Conservation (phyloP, 2,329 filamentous ascomycete genomes). For the Fusarium cicatricum region DNA sequence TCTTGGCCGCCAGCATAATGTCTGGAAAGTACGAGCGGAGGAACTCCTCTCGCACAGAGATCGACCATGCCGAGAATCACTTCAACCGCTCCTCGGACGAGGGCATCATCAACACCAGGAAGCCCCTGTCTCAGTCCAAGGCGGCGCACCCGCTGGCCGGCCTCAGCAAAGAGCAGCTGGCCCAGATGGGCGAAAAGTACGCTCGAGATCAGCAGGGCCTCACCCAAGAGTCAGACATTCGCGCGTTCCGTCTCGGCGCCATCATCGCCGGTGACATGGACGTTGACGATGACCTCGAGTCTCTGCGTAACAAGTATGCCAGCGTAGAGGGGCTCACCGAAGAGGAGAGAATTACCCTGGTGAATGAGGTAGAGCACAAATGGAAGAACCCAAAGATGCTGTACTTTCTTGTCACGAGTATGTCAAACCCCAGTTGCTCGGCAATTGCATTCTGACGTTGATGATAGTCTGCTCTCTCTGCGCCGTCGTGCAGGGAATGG, state of each 20-base stretch:
- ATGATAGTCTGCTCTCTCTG: conserved; percentile 66
- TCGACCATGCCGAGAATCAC: conserved; percentile 22
- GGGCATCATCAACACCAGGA: conserved; percentile 4
- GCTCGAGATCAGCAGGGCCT: conserved; percentile 61
- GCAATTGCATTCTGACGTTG: not conserved
- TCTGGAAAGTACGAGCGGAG: conserved; percentile 12
- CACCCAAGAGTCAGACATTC: conserved; percentile 62
- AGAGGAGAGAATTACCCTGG: conserved; percentile 65
- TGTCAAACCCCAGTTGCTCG: conserved; percentile 25
- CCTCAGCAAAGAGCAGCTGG: conserved; percentile 56
- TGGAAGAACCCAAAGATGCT: conserved; percentile 74
- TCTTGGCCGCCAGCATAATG: not conserved
- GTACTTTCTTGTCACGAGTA: conserved; percentile 69
- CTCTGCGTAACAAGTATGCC: conserved; percentile 50
- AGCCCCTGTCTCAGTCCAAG: conserved; percentile 13
- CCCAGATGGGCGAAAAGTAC: conserved; percentile 65
- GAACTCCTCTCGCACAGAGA: conserved; percentile 13
- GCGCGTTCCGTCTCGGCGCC: conserved; percentile 67
- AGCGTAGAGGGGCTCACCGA: conserved; percentile 61
- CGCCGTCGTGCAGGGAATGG: conserved; percentile 68
- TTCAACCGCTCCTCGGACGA: conserved; percentile 11
- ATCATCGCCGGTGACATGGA: conserved; percentile 63
- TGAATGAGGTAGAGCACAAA: conserved; percentile 68
- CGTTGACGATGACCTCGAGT: conserved; percentile 18
- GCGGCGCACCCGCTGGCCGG: conserved; percentile 51